Conservation (phyloP, 345 rosid genomes). For the Camelina laxa region DNA sequence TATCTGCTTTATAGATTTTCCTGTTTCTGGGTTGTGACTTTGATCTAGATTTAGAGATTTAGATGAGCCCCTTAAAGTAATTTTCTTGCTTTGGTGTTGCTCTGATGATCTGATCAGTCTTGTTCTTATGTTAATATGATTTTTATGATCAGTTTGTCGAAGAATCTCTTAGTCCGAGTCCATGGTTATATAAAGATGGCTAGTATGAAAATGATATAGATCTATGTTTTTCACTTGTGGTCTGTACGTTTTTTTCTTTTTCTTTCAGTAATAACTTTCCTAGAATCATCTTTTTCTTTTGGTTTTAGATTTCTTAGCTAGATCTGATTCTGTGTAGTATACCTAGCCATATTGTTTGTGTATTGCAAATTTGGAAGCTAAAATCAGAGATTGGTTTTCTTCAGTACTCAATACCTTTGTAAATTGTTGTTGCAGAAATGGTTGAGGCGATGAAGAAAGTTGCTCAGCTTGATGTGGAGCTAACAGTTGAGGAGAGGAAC, state of each 20-base stretch:
- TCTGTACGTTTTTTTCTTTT: neutral
- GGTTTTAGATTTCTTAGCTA: neutral
- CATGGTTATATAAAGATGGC: neutral
- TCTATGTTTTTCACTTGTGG: neutral
- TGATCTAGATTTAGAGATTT: conserved; percentile 36
- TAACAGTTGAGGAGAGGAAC: conserved; percentile 66
- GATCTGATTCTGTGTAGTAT: conserved; percentile 21
- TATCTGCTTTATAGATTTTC: conserved; percentile 17
- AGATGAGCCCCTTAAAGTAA: neutral
- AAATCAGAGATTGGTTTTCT: neutral
- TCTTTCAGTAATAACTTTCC: too few species aligned
- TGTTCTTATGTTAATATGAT: conserved; percentile 1
- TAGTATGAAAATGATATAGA: conserved; percentile 10
- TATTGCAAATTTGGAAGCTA: neutral
- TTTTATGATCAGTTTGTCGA: neutral
- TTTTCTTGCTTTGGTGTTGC: neutral
- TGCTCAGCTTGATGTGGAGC: conserved; percentile 58
- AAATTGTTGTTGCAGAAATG: conserved; percentile 53
- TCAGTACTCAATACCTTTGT: neutral
- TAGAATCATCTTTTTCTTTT: neutral
- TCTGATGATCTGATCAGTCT: conserved; percentile 2
- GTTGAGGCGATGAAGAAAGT: conserved; percentile 71
- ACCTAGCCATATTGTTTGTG: neutral
- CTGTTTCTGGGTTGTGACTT: neutral
- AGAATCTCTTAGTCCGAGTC: conserved; percentile 8